phyloP scores from a whole-genome alignment of 192 early-diverging fungal genomes.

The Coemansia erecta region DNA sequence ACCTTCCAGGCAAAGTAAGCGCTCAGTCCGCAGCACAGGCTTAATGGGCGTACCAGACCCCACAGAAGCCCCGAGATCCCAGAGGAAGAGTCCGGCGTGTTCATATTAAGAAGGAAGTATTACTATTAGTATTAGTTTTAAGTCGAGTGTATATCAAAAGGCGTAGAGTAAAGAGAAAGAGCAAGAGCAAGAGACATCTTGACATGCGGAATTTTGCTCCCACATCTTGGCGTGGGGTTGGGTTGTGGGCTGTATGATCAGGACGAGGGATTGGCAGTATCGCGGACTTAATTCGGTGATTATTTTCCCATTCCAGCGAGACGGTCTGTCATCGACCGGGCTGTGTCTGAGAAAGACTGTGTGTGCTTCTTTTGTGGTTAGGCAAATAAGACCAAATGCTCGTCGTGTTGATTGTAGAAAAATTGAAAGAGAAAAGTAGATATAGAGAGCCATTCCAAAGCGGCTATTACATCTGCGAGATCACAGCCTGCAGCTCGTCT shows the following conservation, averaged over 20 bases:
- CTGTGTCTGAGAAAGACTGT: no score
- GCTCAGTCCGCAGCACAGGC: constrained; percentile 20
- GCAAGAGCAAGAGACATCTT: not conserved
- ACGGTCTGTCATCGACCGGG: no score
- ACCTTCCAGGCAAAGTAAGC: constrained; percentile 26
- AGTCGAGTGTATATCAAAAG: no score
- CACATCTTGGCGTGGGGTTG: no score
- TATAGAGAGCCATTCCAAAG: not conserved
- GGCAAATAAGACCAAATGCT: no score
- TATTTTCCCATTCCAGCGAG: no score
- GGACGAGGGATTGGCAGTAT: no score
- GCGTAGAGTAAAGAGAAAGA: not conserved
- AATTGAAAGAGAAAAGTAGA: not conserved
- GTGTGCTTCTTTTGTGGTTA: no score
- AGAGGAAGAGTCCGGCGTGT: not conserved
- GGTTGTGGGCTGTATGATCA: no score
- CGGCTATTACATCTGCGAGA: constrained; percentile 61
- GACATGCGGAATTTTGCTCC: no score
- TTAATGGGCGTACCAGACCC: constrained; percentile 16
- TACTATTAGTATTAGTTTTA: no score
- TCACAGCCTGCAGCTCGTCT: constrained; percentile 76
- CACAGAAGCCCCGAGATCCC: constrained; percentile 9
- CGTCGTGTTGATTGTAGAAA: not conserved
- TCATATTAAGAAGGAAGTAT: not conserved
- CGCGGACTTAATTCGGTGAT: no score